Conservation (phyloP, 2,329 filamentous ascomycete genomes). For the Paecilomyces fulvus region DNA sequence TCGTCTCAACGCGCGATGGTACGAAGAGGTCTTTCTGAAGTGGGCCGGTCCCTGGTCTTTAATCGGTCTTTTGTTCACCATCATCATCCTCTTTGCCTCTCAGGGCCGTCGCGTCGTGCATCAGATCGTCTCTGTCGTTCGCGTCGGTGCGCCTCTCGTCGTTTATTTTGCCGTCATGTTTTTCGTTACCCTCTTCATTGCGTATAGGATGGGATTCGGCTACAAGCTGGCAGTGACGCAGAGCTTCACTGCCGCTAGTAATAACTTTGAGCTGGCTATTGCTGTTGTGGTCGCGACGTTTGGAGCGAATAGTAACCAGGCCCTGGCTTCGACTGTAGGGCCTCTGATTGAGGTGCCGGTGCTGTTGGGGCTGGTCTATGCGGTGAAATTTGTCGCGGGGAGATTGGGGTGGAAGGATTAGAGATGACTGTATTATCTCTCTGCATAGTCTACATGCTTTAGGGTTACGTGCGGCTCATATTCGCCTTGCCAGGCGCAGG, state of each 20-base stretch:
- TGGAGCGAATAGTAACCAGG: conserved; percentile 68
- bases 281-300: conserved; percentile 77
- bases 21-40: conserved; percentile 55
- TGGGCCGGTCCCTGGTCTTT: conserved; percentile 66
- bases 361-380: conserved; percentile 66
- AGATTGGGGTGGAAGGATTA: background rate
- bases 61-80: conserved; percentile 78
- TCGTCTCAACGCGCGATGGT: conserved; percentile 52
- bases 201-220: conserved; percentile 50
- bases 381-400: conserved; percentile 43
- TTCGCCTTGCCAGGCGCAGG: too few species aligned
- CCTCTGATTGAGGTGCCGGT: conserved; percentile 84
- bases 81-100: conserved; percentile 74
- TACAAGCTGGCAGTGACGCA: conserved; percentile 66
- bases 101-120: conserved; percentile 70
- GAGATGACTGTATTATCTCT: too few species aligned
- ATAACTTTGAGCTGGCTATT: conserved; percentile 84
- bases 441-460: too few species aligned
- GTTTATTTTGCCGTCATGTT: conserved; percentile 77
- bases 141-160: conserved; percentile 70
- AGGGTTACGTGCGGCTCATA: too few species aligned
- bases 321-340: conserved; percentile 72
- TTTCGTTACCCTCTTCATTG: conserved; percentile 55
- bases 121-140: conserved; percentile 73
- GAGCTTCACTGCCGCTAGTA: conserved; percentile 82